Conservation (phyloP, 2,329 filamentous ascomycete genomes). For the Paraconiothyrium sp. region DNA sequence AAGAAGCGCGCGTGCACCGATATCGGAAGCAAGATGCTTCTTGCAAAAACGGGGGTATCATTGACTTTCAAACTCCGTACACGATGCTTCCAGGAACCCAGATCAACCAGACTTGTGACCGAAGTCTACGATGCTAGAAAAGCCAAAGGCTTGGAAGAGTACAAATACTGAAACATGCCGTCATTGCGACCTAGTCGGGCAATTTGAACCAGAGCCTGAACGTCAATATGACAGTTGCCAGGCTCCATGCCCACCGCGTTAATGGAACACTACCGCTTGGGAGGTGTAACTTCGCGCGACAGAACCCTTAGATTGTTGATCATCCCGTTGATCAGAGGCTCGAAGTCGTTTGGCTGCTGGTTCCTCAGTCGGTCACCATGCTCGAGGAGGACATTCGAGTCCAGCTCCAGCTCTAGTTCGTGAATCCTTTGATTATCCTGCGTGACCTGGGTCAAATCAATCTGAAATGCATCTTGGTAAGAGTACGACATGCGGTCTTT, state of each 20-base stretch:
- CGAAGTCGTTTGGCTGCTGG: slow-evolving; percentile 59
- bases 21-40: not conserved
- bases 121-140: not conserved
- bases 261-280: not conserved
- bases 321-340: slow-evolving; percentile 75
- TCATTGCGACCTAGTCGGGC: too few species aligned
- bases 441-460: slow-evolving; percentile 91
- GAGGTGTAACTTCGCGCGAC: slow-evolving; percentile 46
- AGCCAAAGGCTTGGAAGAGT: not conserved
- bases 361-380: slow-evolving; percentile 69
- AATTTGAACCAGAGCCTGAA: not conserved
- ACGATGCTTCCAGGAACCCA: slow-evolving; percentile 1
- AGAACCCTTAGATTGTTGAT: slow-evolving; percentile 68
- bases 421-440: slow-evolving; percentile 71
- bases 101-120: slow-evolving; percentile 5
- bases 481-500: slow-evolving; percentile 94
- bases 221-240: not conserved
- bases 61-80: slow-evolving; percentile 24
- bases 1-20: not conserved
- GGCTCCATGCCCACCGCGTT: not conserved
- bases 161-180: slow-evolving; percentile 23
- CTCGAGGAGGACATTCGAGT: slow-evolving; percentile 69
- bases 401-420: slow-evolving; percentile 82
- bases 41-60: slow-evolving; percentile 37
- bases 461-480: slow-evolving; percentile 80